A percentile compares a stretch with the other conserved stretches of the same genome.
Evolutionary conservation across 225 moss, liverwort and hornwort genomes (phyloP).

Genomic region (Pleurozium schreberi): DNA sequence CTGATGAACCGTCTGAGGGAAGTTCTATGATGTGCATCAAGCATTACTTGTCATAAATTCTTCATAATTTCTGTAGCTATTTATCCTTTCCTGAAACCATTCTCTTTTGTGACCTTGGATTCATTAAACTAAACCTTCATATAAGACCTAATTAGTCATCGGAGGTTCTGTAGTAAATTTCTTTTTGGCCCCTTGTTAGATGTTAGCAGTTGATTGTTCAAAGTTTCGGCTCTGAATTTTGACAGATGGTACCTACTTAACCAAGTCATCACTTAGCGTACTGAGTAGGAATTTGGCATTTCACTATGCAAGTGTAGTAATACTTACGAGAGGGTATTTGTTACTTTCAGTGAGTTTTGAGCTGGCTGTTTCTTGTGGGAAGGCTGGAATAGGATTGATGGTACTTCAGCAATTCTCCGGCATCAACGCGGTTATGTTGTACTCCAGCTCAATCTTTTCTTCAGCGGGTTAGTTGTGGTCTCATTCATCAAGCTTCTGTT

Average conservation of each 20-base stretch:
- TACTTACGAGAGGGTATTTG: background rate
- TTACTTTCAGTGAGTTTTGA: background rate
- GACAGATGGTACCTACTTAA: background rate
- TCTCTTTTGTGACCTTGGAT: background rate
- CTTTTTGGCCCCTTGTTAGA: background rate
- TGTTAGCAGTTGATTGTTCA: background rate
- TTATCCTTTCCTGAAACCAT: background rate
- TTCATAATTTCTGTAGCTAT: background rate
- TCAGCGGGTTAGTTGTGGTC: constrained; percentile 40
- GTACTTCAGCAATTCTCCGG: constrained; percentile 67
- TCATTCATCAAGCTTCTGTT: background rate
- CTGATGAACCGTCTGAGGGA: background rate
- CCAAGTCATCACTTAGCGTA: too few species aligned
- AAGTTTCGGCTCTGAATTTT: background rate
- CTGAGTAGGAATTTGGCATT: background rate
- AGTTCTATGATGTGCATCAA: background rate
- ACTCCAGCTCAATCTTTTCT: constrained; percentile 53
- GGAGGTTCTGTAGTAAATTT: background rate
- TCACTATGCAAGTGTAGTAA: background rate
- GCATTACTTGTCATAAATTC: background rate
- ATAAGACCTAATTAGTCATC: background rate
- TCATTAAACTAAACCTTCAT: background rate
- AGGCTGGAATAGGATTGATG: constrained; percentile 76
- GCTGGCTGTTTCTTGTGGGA: background rate
- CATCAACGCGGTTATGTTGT: constrained; percentile 82